Evolutionary conservation across 164 flowering plant species (phyloP), one percentile per base, ranked within the genome.

Genomic region (Echeveria elegans): DNA sequence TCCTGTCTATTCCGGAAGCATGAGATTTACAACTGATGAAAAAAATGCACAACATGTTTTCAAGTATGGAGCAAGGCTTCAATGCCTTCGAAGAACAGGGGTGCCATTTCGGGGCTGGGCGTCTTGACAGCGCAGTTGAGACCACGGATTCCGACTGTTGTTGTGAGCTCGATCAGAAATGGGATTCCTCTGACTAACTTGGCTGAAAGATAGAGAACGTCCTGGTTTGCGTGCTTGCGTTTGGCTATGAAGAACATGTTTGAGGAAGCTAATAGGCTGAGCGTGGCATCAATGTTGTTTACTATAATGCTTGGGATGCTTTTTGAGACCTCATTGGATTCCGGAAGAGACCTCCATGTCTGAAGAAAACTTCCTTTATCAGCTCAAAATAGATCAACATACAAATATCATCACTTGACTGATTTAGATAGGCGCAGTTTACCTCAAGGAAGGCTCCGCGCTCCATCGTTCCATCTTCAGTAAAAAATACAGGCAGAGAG

Each of bases 261-360:
- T 45, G 96, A 80, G 38, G 92, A 78, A 19, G 87, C 88, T 48
- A 94, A 74, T 30, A 69, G 77, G 66, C 89, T 96, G 9, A 92
- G 78, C 7, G 90, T 87, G 64, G 86, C 80, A 58, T 91, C 96
- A 23, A 86, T 81, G 61, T 85, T 87, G 72, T 74, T 86, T 68
- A 91, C 69, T 60, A 80, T 81, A 53, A 77, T 67, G 6, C 76
- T 83, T 18, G 90, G 86, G 61, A 89, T 77, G 36, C 90, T 96
- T 76, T 74, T 88, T 19, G 81, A 73, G 15, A 88, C 84, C 81
- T 94, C 99, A 64, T 89, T 89, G 58, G 97, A 77, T 75, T 94
- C 97, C 1, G 97, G 99, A 10, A 94, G 86, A 28, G 96, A 83
- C 78, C 90, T 91, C 99, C 99, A 92, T 66, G 93, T 89, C 99